Evolutionary conservation across 805 yeast genomes (phyloP), one percentile per base, ranked within the genome.

Genomic region (Metschnikowia matae): DNA sequence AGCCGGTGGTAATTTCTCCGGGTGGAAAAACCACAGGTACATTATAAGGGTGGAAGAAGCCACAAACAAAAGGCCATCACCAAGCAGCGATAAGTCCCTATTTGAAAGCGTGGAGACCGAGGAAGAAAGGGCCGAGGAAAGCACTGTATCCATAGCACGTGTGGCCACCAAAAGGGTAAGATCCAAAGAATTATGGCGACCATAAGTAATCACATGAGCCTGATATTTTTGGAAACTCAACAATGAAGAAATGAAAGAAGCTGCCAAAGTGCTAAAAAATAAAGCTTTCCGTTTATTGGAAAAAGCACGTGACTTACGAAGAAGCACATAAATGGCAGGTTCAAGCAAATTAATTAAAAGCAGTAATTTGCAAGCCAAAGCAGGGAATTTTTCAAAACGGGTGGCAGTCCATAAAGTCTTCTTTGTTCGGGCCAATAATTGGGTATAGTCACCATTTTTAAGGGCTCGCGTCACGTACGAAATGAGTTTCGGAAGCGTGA

Each of bases 1-100:
- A 6, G 77, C 68, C 5, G 70, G 72, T n/a, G 79, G 77, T 36
- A 77, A 62, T 26, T 60, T 54, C 8, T 66, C 64, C 2, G 79
- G 80, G 46, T 62, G 50, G 61, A 54, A 70, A 50, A 71, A 70
- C 74, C 74, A 71, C 13, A 67, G 54, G 49, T 52, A 66, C 75
- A 71, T 71, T 44, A 71, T 69, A 18, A 64, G 58, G n/a, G 62
- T 48, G 46, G 69, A 58, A 14, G 71, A 62, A 0, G 54, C 60
- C 17, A 63, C 59, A 43, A 70, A 71, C 14, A 70, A 54, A 2
- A 54, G 46, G 0, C 65, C 69, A 54, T 71, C 75, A 2, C 65
- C 67, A 11, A 36, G 33, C 46, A 23, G 46, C 14, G 46, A 34
- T 26, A 34, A 23, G 40, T 44, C 46, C 21, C 34, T 34, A 34